Conservation (phyloP, 2,329 filamentous ascomycete genomes). For the Magnaporthales sp. region DNA sequence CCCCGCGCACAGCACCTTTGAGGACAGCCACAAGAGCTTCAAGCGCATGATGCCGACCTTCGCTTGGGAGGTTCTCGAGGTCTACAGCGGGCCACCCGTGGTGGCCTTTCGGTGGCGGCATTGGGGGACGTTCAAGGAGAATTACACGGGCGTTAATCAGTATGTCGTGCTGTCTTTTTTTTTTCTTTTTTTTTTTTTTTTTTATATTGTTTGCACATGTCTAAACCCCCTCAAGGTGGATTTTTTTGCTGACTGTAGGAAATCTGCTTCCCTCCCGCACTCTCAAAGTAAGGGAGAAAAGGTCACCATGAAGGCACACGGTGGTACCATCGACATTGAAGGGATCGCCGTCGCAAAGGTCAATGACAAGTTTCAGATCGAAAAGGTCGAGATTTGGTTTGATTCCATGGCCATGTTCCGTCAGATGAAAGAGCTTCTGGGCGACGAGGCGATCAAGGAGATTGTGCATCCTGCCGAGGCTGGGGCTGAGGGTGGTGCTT, state of each 20-base stretch:
- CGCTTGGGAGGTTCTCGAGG: constrained; percentile 62
- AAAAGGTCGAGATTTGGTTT: constrained; percentile 54
- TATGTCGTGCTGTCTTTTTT: not conserved
- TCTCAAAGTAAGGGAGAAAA: constrained; percentile 48
- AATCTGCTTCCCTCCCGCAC: not conserved
- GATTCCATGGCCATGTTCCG: constrained; percentile 60
- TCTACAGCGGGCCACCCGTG: constrained; percentile 54
- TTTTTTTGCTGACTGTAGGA: not conserved
- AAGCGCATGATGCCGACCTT: constrained; percentile 67
- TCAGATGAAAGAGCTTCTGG: constrained; percentile 37
- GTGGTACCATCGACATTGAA: constrained; percentile 52
- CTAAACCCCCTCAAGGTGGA: no score
- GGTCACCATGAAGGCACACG: constrained; percentile 52
- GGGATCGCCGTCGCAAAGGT: constrained; percentile 54
- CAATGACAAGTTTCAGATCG: constrained; percentile 49
- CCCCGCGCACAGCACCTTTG: constrained; percentile 51
- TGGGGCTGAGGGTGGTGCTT: not conserved
- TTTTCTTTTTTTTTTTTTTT: not conserved
- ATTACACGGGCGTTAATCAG: constrained; percentile 44
- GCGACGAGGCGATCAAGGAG: not conserved
- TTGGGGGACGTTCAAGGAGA: constrained; percentile 58
- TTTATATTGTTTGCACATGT: not conserved
- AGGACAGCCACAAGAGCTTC: constrained; percentile 59
- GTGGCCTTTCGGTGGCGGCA: constrained; percentile 60
- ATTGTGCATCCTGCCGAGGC: not conserved